A percentile compares a stretch with the other conserved stretches of the same genome.
Conservation (phyloP, 495 filamentous ascomycete genomes). For the Aspergillus cristatus region DNA sequence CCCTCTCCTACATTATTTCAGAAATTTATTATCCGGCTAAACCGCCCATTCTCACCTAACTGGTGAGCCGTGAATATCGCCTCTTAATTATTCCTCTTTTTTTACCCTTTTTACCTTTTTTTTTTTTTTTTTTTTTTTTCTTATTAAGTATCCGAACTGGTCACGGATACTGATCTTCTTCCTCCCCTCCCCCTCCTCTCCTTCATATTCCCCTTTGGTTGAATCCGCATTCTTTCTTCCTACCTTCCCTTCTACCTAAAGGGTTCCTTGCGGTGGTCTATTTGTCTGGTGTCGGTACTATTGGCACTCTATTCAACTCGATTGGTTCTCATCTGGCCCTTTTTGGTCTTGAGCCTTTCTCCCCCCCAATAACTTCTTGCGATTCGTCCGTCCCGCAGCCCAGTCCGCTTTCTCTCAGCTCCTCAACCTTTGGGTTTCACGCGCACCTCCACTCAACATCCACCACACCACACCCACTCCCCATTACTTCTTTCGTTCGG, state of each 20-base stretch:
- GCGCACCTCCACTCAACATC: constrained; percentile 22
- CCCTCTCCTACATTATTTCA: no score
- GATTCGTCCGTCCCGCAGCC: constrained; percentile 16
- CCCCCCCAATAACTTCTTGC: constrained; percentile 9
- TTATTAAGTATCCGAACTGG: no score
- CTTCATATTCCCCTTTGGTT: constrained; percentile 2
- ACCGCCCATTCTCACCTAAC: constrained; percentile 5
- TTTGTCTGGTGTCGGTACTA: constrained; percentile 13
- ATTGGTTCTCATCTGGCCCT: constrained; percentile 9
- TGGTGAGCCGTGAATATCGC: constrained; percentile 10
- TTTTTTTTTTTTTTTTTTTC: constrained; percentile 2
- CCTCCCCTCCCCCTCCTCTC: constrained; percentile 1
- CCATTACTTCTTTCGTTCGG: constrained; percentile 12
- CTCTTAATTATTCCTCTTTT: no score
- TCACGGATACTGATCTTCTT: neutral
- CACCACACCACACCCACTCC: no score
- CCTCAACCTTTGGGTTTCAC: constrained; percentile 22
- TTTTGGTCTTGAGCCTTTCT: constrained; percentile 16
- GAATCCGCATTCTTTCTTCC: neutral
- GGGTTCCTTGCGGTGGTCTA: constrained; percentile 1
- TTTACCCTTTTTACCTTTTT: constrained; percentile 2
- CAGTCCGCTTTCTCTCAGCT: constrained; percentile 5
- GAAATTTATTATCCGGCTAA: no score
- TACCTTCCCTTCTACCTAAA: neutral
- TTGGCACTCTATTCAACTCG: constrained; percentile 18